Evolutionary conservation across 2,329 filamentous ascomycete species (phyloP).

Genomic region (Aureobasidium lini): DNA sequence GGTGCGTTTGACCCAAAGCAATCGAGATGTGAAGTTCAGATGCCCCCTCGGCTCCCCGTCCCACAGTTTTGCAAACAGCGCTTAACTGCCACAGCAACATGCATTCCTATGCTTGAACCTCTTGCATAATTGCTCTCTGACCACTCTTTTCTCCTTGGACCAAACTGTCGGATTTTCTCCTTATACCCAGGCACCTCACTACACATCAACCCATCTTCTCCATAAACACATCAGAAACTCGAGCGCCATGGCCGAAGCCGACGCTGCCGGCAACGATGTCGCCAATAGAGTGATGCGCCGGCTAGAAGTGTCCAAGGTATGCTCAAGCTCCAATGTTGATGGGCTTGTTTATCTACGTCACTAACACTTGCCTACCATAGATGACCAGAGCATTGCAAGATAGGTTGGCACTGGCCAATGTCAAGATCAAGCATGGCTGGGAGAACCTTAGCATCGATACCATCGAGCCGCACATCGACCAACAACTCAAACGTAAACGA

Average conservation of each 20-base stretch:
- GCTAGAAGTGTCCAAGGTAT: slow-evolving; percentile 33
- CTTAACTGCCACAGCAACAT: slow-evolving; percentile 7
- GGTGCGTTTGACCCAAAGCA: not conserved
- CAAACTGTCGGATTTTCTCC: slow-evolving; percentile 12
- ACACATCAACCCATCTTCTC: not conserved
- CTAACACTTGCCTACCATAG: slow-evolving; percentile 41
- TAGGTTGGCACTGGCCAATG: slow-evolving; percentile 87
- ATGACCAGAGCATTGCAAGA: slow-evolving; percentile 90
- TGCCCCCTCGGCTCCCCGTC: slow-evolving; percentile 1
- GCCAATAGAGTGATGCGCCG: slow-evolving; percentile 30
- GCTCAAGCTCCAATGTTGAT: slow-evolving; percentile 6
- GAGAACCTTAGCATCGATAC: slow-evolving; percentile 79
- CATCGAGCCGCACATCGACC: slow-evolving; percentile 77
- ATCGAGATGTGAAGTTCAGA: not conserved
- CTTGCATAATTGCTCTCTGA: slow-evolving; percentile 14
- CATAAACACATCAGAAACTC: not conserved
- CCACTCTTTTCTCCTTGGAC: slow-evolving; percentile 13
- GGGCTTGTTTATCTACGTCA: slow-evolving; percentile 10
- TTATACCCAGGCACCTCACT: not conserved
- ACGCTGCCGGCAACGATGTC: slow-evolving; percentile 21
- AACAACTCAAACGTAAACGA: slow-evolving; percentile 68
- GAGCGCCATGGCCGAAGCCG: slow-evolving; percentile 9
- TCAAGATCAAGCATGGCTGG: slow-evolving; percentile 95
- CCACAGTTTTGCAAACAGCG: slow-evolving; percentile 10
- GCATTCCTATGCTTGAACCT: slow-evolving; percentile 12